phyloP scores from a whole-genome alignment of 2,329 filamentous ascomycete species.

The Penicillium thymicola region DNA sequence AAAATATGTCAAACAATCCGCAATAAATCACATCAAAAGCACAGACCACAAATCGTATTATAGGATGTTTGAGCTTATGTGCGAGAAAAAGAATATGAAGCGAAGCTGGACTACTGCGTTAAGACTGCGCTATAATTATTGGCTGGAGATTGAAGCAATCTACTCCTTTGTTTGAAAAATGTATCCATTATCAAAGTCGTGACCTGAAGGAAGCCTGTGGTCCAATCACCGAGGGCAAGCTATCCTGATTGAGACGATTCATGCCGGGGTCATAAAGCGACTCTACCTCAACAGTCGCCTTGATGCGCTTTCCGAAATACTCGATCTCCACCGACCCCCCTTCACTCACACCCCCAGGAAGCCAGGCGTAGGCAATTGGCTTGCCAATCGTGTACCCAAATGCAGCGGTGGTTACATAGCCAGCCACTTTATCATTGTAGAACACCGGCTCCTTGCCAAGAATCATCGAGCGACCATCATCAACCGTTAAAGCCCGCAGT shows the following conservation, averaged over 20 bases:
- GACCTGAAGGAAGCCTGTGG: slow-evolving; percentile 10
- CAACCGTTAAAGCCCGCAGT: slow-evolving; percentile 51
- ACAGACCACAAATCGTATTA: background rate
- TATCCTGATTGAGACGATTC: slow-evolving; percentile 32
- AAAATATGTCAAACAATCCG: no score
- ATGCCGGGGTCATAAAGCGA: slow-evolving; percentile 48
- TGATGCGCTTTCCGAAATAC: slow-evolving; percentile 57
- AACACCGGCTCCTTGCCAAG: slow-evolving; percentile 63
- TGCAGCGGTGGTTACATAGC: slow-evolving; percentile 60
- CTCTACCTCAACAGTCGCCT: slow-evolving; percentile 53
- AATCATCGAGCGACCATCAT: slow-evolving; percentile 57
- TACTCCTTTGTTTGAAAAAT: background rate
- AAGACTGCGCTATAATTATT: no score
- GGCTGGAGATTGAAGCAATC: background rate
- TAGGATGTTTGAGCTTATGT: no score
- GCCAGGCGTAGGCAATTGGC: slow-evolving; percentile 58
- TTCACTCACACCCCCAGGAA: slow-evolving; percentile 48
- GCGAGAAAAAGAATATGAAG: no score
- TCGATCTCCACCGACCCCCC: slow-evolving; percentile 57
- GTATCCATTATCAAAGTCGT: background rate
- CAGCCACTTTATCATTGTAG: slow-evolving; percentile 44
- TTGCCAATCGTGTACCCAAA: slow-evolving; percentile 60
- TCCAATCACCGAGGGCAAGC: slow-evolving; percentile 3
- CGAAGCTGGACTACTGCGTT: background rate
- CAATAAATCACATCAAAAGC: background rate